Evolutionary conservation across 306 rosid genomes (phyloP), one percentile per base, ranked within the genome.

Genomic region (Psophocarpus tetragonolobus): DNA sequence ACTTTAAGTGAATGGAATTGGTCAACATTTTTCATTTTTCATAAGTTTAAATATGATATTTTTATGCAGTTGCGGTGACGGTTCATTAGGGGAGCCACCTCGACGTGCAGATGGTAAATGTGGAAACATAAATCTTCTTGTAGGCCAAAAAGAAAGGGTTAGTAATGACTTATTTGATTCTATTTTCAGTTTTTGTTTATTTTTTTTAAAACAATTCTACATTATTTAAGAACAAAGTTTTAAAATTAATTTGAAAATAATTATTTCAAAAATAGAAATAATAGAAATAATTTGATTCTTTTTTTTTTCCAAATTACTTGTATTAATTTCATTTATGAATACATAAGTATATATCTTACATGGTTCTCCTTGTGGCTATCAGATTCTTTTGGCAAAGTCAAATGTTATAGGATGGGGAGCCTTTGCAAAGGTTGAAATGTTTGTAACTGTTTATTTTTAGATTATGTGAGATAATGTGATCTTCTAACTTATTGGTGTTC

Each of bases 401-500:
- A 89, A 88, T 84, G 84, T 94, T 73, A 91, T 86, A 67, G 98
- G 98, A 78, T 94, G 98, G 98, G 98, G 98, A 71, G 97, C 95
- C 15, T 94, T 94, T 61, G 69, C 91, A 72, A 94, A 94, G 98
- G 98, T 94, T 68, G 5, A 62, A 47, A 53, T 62, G 45, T 45
- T 10, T 36, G 32, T 38, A 14, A 20, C 67, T 75, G 5, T 18
- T 74, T 68, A 5, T 45, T 76, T 21, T 54, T 13, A 41, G 6
- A 30, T 48, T 32, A 48, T 24, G 33, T 7, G 26, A 39, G 26
- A 39, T 15, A 35, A 7, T 15, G 5, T 44, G 23, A 71, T 75
- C 35, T 63, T 20, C 68, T 88, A 29, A 77, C 77, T 81, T 27
- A 69, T 71, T 86, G 65, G 48, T 80, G 32, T 21, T 44, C 12